Base-by-base conservation (phyloP, 2,329 filamentous ascomycete species). In the Claviceps humidiphila region DNA sequence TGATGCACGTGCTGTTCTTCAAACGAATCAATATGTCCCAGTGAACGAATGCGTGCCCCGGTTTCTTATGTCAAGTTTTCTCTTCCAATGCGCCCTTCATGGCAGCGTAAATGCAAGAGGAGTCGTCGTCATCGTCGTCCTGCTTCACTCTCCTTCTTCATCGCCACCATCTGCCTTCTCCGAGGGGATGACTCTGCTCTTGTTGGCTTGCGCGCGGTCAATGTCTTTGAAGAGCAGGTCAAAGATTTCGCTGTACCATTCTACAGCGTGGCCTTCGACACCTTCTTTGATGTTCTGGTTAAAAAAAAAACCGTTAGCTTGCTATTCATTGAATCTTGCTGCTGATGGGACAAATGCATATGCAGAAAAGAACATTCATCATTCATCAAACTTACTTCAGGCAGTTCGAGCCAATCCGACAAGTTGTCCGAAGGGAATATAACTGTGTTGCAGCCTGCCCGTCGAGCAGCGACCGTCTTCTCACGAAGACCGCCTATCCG, bases 391-490 rank as follows among this genome's bases (percentile, higher is more conserved):
- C 88, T 68, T 79, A 96, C 93, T 77, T 96, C 85, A 51, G 94
- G 93, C 60, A 98, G 76, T 70, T 98, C 93, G 50, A 96, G 74
- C 94, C 93, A 98, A 74, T 98, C 93, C 53, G 88, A 93, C 76
- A 87, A 82, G 69, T 96, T 96, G 71, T 98, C 94, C 59, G 83
- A 81, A 26, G 93, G 93, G 77, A 98, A 98, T 57, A 98, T 84
- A 60, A 98, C 84, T 68, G 82, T 95, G 68, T 85, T 93, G 62
- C 89, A 94, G 51, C 94, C 93, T 22, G 93, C 93, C 57, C 93
- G 78, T 63, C 90, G 80, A 53, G 93, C 94, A 34, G 93, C 93
- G 41, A 98, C 91, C 6, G 93, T 96, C 82, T 98, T 98, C 73
- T 98, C 93, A 47, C 93, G 77, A 60, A 98, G 71, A 0, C 93